These are phyloP conservation scores for Phytophthora brassicae DNA, from an alignment of 352 stramenopile species.

Conservation along the genomic window DNA sequence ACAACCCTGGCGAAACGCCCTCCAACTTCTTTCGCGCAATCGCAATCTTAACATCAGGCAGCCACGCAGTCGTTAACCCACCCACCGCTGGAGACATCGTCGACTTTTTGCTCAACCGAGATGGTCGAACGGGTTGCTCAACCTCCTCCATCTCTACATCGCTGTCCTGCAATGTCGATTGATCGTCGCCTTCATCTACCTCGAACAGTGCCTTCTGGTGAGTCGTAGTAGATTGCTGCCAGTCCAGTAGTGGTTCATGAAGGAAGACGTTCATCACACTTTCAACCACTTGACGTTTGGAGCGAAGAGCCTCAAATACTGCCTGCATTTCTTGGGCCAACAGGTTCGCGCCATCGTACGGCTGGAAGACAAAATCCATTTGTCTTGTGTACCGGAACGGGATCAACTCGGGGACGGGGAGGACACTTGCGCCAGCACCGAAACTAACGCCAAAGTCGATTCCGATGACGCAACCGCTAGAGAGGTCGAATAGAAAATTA, in stretches of 20 bases:
- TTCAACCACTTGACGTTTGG: conserved; percentile 80
- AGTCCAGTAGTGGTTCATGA: conserved; percentile 91
- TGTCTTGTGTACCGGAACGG: conserved; percentile 89
- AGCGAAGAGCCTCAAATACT: conserved; percentile 81
- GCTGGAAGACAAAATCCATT: conserved; percentile 70
- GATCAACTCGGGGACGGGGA: conserved; percentile 89
- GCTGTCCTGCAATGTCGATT: conserved; percentile 26
- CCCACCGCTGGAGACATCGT: conserved; percentile 2
- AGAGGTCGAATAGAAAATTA: conserved; percentile 88
- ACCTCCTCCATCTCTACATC: conserved; percentile 42
- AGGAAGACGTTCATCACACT: conserved; percentile 92
- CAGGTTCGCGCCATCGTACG: conserved; percentile 67
- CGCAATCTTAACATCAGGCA: conserved; percentile 77
- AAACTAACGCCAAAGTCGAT: conserved; percentile 94
- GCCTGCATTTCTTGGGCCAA: conserved; percentile 83
- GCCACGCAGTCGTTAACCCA: conserved; percentile 39
- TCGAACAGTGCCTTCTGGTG: conserved; percentile 64
- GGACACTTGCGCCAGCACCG: conserved; percentile 74
- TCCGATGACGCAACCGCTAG: conserved; percentile 74
- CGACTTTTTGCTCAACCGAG: conserved; percentile 17
- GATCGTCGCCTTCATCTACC: conserved; percentile 12
- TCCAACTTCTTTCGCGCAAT: conserved; percentile 78
- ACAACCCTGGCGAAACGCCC: conserved; percentile 58
- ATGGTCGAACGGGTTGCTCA: conserved; percentile 8
- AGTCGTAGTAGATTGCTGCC: conserved; percentile 73